Conservation (phyloP, 345 rosid species). For the Excoecaria agallocha region DNA sequence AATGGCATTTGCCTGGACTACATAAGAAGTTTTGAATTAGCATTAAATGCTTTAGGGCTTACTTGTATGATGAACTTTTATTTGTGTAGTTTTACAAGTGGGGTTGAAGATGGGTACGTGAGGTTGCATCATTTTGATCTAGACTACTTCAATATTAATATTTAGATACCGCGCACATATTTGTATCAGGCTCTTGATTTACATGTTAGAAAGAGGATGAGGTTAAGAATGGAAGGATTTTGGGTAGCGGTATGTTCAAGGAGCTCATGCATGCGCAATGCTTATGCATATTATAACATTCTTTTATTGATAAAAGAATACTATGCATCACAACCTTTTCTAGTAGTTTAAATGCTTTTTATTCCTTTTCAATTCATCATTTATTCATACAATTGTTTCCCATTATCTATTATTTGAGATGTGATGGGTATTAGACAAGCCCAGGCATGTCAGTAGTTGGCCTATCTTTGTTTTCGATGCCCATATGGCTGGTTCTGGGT, state of each 20-base stretch:
- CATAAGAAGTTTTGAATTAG: background rate
- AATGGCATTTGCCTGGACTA: background rate
- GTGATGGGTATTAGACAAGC: no score
- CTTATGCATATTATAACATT: background rate
- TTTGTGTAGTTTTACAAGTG: conserved; percentile 73
- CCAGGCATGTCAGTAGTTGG: no score
- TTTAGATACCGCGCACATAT: conserved; percentile 11
- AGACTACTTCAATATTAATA: conserved; percentile 73
- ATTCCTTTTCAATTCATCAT: background rate
- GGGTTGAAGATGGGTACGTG: conserved; percentile 96
- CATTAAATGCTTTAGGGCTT: background rate
- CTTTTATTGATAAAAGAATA: background rate
- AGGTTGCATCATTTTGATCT: conserved; percentile 92
- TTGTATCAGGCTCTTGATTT: background rate
- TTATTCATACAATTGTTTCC: background rate
- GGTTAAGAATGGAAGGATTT: conserved; percentile 2
- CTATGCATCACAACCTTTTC: background rate
- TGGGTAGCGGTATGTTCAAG: background rate
- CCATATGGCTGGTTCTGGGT: no score
- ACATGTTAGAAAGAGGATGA: background rate
- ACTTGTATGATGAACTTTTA: background rate
- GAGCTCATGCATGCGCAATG: background rate
- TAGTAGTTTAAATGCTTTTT: background rate
- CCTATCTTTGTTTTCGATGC: no score
- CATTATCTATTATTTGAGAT: background rate